phyloP scores from a whole-genome alignment of 768 basidiomycete genomes.

The Phylloporus arenicola region DNA sequence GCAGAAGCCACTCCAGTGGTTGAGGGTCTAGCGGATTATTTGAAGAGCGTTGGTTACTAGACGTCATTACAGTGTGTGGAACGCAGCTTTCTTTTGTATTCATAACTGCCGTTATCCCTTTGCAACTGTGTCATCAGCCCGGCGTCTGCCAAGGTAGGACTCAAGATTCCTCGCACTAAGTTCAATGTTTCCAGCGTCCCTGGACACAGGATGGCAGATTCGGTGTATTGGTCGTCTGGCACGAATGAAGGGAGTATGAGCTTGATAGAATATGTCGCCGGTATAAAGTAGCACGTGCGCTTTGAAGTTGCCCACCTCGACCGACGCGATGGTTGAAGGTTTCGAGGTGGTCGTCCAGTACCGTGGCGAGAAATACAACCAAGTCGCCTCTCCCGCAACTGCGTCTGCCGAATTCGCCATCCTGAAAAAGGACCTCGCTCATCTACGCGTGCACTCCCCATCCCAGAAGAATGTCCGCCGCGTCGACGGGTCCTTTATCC shows the following conservation, averaged over 20 bases:
- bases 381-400: slow-evolving; percentile 9
- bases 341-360: slow-evolving; percentile 25
- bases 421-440: slow-evolving; percentile 25
- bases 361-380: slow-evolving; percentile 13
- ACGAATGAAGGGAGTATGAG: no score
- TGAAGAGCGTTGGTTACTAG: slow-evolving; percentile 56
- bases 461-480: slow-evolving; percentile 25
- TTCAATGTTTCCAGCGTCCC: no score
- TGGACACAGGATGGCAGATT: no score
- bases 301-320: neutral
- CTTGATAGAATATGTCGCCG: no score
- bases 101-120: neutral
- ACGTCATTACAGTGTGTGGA: neutral
- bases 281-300: neutral
- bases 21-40: slow-evolving; percentile 69
- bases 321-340: slow-evolving; percentile 15
- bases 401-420: slow-evolving; percentile 16
- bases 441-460: slow-evolving; percentile 28
- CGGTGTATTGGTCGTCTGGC: no score
- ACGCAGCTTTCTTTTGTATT: neutral
- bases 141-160: no score
- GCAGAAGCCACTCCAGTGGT: slow-evolving; percentile 60
- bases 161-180: no score
- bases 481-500: slow-evolving; percentile 16
- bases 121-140: slow-evolving; percentile 22